Conservation (phyloP, 1,139 yeast genomes). For the Suhomyces kunorum region DNA sequence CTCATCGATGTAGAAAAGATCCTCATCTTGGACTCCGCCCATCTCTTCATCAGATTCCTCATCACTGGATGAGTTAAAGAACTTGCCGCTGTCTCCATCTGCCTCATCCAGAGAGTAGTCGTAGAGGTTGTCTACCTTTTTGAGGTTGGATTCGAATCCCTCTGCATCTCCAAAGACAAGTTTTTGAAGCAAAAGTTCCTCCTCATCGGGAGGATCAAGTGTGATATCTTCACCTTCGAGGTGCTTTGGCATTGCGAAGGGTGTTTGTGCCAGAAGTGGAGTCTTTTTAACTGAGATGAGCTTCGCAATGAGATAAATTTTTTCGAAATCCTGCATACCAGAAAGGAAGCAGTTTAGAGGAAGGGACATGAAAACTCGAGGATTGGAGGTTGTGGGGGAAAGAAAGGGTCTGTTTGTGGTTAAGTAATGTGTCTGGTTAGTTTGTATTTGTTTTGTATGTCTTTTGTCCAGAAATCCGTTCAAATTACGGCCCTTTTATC, state of each 20-base stretch:
- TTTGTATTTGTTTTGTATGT: too few relatives aligned
- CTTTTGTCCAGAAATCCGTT: too few relatives aligned
- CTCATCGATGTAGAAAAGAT: conserved; percentile 65
- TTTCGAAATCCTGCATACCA: conserved; percentile 7
- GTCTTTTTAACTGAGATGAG: conserved; percentile 1
- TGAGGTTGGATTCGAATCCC: conserved; percentile 72
- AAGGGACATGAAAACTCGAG: too few relatives aligned
- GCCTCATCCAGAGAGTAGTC: conserved; percentile 49
- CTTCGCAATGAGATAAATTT: conserved; percentile 7
- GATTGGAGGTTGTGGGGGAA: not conserved
- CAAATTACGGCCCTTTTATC: not conserved
- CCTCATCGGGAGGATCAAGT: conserved; percentile 75
- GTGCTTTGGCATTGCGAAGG: conserved; percentile 25
- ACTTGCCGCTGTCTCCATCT: conserved; percentile 29
- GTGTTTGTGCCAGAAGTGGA: not conserved
- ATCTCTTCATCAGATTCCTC: conserved; percentile 30
- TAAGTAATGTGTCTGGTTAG: too few relatives aligned
- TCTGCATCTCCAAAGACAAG: conserved; percentile 87
- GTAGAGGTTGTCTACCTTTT: conserved; percentile 56
- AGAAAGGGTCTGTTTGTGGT: too few relatives aligned
- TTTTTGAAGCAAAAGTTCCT: conserved; percentile 75
- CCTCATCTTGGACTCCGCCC: conserved; percentile 55
- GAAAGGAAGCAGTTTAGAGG: not conserved
- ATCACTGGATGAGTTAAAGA: conserved; percentile 31
- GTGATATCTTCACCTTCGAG: conserved; percentile 33